Percentiles rank a stretch among this genome's conserved stretches.
These are phyloP conservation scores for Populus nigra DNA, from an alignment of 345 rosid species.

Conservation along the genomic window DNA sequence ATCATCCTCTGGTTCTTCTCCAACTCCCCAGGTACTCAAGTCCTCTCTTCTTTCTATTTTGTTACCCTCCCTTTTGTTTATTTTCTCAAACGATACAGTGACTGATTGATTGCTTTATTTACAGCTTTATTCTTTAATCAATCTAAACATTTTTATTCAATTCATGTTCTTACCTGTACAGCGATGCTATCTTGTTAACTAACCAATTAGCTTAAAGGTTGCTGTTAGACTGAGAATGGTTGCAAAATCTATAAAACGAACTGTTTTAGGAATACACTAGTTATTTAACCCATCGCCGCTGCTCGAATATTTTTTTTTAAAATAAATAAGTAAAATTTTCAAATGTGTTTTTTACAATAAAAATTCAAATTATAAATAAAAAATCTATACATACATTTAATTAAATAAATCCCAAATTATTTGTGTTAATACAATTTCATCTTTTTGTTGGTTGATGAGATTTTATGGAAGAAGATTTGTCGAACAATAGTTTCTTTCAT, in stretches of 20 bases:
- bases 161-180: not conserved
- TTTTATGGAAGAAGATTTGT: not conserved
- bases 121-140: not conserved
- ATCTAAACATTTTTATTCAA: not conserved
- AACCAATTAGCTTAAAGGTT: not conserved
- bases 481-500: not conserved
- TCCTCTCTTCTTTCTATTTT: not conserved
- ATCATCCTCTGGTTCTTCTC: constrained; percentile 81
- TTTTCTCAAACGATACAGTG: not conserved
- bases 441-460: not conserved
- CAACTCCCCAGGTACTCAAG: not conserved
- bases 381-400: no score
- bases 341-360: no score
- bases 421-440: no score
- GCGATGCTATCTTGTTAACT: not conserved
- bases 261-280: not conserved
- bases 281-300: no score
- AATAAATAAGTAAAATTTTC: no score
- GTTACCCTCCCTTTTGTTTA: not conserved
- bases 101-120: not conserved
- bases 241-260: not conserved
- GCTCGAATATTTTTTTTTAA: no score
- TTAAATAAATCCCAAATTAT: no score
- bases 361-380: no score
- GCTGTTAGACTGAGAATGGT: not conserved